Evolutionary conservation across 1,139 yeast genomes (phyloP).

Genomic region (Saccharomyces hybrid): DNA sequence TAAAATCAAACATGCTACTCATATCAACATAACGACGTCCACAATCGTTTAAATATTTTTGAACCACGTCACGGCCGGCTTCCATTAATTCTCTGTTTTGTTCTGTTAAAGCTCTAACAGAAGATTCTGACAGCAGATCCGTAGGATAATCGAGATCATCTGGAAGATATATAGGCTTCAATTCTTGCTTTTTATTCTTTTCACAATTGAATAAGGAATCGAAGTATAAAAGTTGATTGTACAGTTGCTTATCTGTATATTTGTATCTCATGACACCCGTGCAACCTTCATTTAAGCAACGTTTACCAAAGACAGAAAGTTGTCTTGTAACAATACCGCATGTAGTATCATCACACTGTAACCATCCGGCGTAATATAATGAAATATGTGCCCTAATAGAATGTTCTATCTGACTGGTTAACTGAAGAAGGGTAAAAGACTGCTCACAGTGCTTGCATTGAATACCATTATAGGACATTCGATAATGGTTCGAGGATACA

Average conservation of each 20-base stretch:
- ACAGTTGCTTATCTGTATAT: constrained; percentile 72
- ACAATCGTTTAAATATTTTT: constrained; percentile 70
- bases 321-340: constrained; percentile 82
- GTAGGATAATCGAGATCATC: constrained; percentile 35
- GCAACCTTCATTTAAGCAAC: constrained; percentile 65
- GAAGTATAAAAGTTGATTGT: constrained; percentile 79
- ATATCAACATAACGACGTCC: constrained; percentile 90
- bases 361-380: constrained; percentile 77
- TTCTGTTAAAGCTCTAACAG: constrained; percentile 66
- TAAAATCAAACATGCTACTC: constrained; percentile 67
- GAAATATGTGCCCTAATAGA: constrained; percentile 65
- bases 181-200: constrained; percentile 52
- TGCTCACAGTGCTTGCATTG: constrained; percentile 55
- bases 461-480: constrained; percentile 61
- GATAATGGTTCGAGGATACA: constrained; percentile 51
- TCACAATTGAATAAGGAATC: constrained; percentile 76
- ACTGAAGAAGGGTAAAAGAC: constrained; percentile 43
- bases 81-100: constrained; percentile 67
- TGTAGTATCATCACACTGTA: constrained; percentile 74
- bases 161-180: constrained; percentile 42
- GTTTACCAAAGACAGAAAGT: constrained; percentile 79
- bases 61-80: constrained; percentile 52
- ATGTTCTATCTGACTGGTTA: constrained; percentile 68
- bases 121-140: constrained; percentile 44
- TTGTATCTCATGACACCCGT: constrained; percentile 77